These are phyloP conservation scores for Quercus lobata DNA, from an alignment of 331 rosid genomes.

Conservation along the genomic window DNA sequence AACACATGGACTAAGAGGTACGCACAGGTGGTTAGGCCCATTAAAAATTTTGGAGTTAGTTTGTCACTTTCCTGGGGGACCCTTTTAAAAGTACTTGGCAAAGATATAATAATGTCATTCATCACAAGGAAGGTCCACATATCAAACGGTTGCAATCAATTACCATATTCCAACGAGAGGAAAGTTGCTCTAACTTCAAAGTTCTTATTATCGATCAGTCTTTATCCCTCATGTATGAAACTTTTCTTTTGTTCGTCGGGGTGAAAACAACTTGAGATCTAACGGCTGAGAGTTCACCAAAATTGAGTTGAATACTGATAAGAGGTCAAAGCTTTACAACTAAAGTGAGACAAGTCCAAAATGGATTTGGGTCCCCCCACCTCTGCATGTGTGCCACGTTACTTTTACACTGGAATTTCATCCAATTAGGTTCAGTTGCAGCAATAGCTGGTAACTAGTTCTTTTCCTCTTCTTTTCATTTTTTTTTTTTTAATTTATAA, in stretches of 20 bases:
- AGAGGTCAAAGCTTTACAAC: slow-evolving; percentile 3
- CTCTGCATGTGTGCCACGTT: slow-evolving; percentile 29
- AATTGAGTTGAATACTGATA: not conserved
- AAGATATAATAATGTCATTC: not conserved
- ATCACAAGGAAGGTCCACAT: slow-evolving; percentile 5
- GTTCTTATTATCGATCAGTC: not conserved
- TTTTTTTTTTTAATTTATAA: too few relatives aligned
- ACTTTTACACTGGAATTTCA: not conserved
- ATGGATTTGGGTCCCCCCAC: not conserved
- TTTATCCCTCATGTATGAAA: not conserved
- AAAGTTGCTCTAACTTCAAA: too few relatives aligned
- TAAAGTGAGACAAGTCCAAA: not conserved
- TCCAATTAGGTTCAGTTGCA: not conserved
- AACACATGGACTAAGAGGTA: not conserved
- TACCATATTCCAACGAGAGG: not conserved
- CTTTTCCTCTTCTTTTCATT: not conserved
- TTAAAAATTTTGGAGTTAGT: slow-evolving; percentile 1
- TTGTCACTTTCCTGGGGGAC: slow-evolving; percentile 12
- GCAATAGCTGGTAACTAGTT: not conserved
- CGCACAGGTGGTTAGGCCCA: not conserved
- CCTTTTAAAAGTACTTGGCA: not conserved
- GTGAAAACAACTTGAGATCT: not conserved
- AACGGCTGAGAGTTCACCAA: slow-evolving; percentile 1
- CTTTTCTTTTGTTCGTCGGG: not conserved
- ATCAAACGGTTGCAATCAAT: slow-evolving; percentile 15